phyloP scores from a whole-genome alignment of 495 filamentous ascomycete species.

The Penicillium antarcticum region DNA sequence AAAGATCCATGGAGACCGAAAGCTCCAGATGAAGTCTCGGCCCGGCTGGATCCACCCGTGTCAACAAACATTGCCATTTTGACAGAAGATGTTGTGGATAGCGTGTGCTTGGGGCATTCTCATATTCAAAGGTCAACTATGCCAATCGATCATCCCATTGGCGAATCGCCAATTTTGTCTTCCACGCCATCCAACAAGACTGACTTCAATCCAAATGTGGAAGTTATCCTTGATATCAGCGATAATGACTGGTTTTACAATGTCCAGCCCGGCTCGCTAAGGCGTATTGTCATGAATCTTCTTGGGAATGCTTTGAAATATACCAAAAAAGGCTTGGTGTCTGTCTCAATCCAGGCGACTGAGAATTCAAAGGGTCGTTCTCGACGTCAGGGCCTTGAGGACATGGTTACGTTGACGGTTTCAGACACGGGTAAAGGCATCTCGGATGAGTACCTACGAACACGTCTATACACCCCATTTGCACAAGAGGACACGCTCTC shows the following conservation, averaged over 20 bases:
- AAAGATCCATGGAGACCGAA: conserved; percentile 2
- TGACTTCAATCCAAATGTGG: conserved; percentile 39
- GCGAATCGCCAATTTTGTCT: neutral
- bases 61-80: conserved; percentile 8
- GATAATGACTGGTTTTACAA: conserved; percentile 50
- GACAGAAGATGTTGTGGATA: conserved; percentile 14
- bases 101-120: conserved; percentile 11
- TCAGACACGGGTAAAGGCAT: conserved; percentile 47
- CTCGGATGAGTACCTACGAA: conserved; percentile 38
- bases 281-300: conserved; percentile 68
- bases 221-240: conserved; percentile 51
- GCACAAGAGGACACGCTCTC: conserved; percentile 37
- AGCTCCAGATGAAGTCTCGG: neutral
- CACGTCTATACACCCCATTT: conserved; percentile 42
- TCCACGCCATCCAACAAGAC: conserved; percentile 7
- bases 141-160: neutral
- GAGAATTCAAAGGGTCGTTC: conserved; percentile 18
- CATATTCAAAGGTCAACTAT: neutral
- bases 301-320: conserved; percentile 75
- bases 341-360: conserved; percentile 49
- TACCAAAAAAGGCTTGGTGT: conserved; percentile 56
- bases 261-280: conserved; percentile 59
- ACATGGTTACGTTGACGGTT: conserved; percentile 36
- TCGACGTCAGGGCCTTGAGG: conserved; percentile 17
- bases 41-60: conserved; percentile 4